phyloP scores from a whole-genome alignment of 805 yeast species.

The Isabelozyma heimii region DNA sequence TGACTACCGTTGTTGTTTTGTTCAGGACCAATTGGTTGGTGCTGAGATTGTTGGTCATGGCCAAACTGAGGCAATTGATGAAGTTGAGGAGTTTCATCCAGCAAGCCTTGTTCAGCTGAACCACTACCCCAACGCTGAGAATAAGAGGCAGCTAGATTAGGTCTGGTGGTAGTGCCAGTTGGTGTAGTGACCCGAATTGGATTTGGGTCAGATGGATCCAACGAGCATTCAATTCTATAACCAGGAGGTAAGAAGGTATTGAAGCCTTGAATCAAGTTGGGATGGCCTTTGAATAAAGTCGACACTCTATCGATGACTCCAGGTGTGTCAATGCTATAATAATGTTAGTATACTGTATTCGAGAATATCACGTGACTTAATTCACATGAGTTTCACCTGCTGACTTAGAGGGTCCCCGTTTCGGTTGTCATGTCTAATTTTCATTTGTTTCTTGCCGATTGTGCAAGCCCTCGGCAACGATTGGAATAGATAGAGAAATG shows the following conservation, averaged over 20 bases:
- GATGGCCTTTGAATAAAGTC: constrained; percentile 86
- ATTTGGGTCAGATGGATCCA: constrained; percentile 84
- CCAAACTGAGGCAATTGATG: constrained; percentile 12
- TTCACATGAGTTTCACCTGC: not conserved
- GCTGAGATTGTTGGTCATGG: constrained; percentile 3
- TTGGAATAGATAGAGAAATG: too few species aligned
- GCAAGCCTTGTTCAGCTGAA: constrained; percentile 11
- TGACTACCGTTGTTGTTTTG: constrained; percentile 53
- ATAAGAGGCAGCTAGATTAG: constrained; percentile 41
- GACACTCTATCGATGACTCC: constrained; percentile 98
- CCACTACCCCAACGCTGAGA: constrained; percentile 27
- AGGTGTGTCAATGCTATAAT: constrained; percentile 80
- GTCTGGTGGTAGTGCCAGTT: constrained; percentile 77
- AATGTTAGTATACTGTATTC: constrained; percentile 10
- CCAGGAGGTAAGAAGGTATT: constrained; percentile 98
- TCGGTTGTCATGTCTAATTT: not conserved
- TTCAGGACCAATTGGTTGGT: constrained; percentile 5
- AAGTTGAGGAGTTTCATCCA: constrained; percentile 13
- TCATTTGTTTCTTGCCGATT: not conserved
- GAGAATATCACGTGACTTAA: not conserved
- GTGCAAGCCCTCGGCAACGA: not conserved
- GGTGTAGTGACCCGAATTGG: constrained; percentile 96
- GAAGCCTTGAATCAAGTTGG: constrained; percentile 91
- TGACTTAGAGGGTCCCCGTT: not conserved
- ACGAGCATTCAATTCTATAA: constrained; percentile 86